Base-by-base conservation (phyloP, 352 stramenopile species). In the Phytopythium kandeliae region DNA sequence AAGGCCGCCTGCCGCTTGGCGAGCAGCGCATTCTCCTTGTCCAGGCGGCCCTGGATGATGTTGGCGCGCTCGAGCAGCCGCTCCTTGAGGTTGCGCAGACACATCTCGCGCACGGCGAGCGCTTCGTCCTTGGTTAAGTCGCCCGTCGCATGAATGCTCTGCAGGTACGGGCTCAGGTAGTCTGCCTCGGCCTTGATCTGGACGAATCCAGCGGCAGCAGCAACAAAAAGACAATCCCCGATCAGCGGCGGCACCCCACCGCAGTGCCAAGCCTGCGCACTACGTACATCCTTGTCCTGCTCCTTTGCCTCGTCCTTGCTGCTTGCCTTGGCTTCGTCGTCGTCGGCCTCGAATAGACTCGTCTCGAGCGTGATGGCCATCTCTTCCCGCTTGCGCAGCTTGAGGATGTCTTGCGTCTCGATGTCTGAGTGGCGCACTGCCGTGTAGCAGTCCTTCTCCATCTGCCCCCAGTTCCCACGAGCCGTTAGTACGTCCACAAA, bases 161-260 rank as follows among this genome's bases (percentile, higher is more conserved):
- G 83, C 30, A 98, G 61, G 65, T 98, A 98, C 28, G 93, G 91
- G 48, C 88, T 96, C 21, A 98, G 72, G 60, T 97, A 98, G 63
- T 98, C 91, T 41, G 96, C 83, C 51, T 90, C 77, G 24, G 63
- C 71, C 65, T 89, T 88, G 15, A 64, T 54, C 78, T 92, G 45
- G 4, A 55, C 11, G 33, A 4, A 31, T 31, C 28, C 21, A 22
- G 30, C 31, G n/a, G n/a, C 42, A 19, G 21, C 57, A 26, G 21
- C 6, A n/a, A n/a, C n/a, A n/a, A n/a, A n/a, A n/a, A n/a, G n/a
- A n/a, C n/a, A n/a, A n/a, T n/a, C n/a, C n/a, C n/a, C n/a, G n/a
- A n/a, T 31, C 4, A 31, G 28, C 28, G 9, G 28, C 28, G 9
- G 28, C 28, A 31, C 28, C 4, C 4, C 28, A 31, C 4, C 28